Conservation (phyloP, 1,139 yeast species). For the Protomyces gravidus region DNA sequence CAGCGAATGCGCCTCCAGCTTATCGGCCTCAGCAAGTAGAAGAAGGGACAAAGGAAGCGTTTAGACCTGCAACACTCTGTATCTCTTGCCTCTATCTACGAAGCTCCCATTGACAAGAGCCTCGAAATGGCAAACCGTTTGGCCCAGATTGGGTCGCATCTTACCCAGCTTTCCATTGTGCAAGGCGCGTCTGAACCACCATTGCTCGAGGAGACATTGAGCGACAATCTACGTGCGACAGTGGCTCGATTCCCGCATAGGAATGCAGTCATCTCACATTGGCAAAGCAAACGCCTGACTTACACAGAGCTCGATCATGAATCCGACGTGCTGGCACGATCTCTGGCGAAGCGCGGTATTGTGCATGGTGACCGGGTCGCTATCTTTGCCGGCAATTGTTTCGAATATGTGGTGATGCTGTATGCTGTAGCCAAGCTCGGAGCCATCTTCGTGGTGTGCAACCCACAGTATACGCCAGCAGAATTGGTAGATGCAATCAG, state of each 20-base stretch:
- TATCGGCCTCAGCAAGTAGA: too few relatives aligned
- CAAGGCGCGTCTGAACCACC: conserved; percentile 1
- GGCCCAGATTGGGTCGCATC: background rate
- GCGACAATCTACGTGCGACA: background rate
- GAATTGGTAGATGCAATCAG: conserved; percentile 38
- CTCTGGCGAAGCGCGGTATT: conserved; percentile 31
- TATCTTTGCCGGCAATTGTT: conserved; percentile 40
- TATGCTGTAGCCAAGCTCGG: conserved; percentile 40
- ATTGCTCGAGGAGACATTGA: background rate
- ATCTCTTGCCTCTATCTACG: too few relatives aligned
- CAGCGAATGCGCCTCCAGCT: too few relatives aligned
- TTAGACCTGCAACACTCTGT: too few relatives aligned
- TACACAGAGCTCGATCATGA: conserved; percentile 38
- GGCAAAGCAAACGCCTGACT: conserved; percentile 36
- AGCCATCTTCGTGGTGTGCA: conserved; percentile 40
- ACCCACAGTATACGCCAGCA: conserved; percentile 40
- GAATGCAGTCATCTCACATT: conserved; percentile 38
- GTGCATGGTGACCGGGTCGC: conserved; percentile 39
- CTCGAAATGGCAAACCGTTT: background rate
- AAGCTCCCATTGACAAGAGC: background rate
- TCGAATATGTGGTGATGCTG: conserved; percentile 40
- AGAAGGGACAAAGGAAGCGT: too few relatives aligned
- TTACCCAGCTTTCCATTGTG: conserved; percentile 4
- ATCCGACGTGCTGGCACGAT: conserved; percentile 33
- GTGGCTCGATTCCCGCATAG: conserved; percentile 33